Evolutionary conservation across 78 protist genomes (phyloP).

Genomic region (Emiliania huxleyi): DNA sequence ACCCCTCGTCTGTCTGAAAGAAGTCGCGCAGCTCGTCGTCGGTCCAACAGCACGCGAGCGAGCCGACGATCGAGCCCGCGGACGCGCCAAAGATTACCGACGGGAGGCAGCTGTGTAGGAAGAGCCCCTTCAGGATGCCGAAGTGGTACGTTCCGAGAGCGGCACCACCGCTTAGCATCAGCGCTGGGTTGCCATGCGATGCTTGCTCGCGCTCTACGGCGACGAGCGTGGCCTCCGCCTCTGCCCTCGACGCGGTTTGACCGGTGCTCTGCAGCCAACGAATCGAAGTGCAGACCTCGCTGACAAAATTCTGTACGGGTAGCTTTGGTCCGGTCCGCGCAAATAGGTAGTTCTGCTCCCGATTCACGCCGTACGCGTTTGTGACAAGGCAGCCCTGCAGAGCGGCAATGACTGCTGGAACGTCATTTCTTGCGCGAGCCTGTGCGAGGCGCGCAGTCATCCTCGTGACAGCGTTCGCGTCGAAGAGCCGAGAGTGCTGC

Average conservation of each 20-base stretch:
- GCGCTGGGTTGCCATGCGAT: slow-evolving; percentile 22
- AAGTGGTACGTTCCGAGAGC: slow-evolving; percentile 32
- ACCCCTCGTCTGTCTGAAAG: neutral
- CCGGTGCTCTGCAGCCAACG: neutral
- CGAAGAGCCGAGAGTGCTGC: neutral
- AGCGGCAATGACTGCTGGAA: neutral
- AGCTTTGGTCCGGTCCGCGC: neutral
- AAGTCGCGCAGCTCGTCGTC: slow-evolving; percentile 15
- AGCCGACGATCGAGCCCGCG: slow-evolving; percentile 58
- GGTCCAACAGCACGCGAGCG: slow-evolving; percentile 39
- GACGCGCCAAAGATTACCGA: slow-evolving; percentile 55
- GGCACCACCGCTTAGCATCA: slow-evolving; percentile 52
- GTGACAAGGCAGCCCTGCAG: neutral
- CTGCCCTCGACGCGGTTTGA: no score
- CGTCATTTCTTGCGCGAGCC: neutral
- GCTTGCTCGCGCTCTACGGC: neutral
- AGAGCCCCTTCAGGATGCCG: slow-evolving; percentile 36
- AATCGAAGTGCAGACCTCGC: neutral
- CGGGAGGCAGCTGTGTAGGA: slow-evolving; percentile 14
- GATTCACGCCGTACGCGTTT: neutral
- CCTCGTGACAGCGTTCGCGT: no score
- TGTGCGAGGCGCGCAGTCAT: neutral
- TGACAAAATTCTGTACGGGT: neutral
- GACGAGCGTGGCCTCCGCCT: neutral
- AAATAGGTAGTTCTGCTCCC: neutral